Evolutionary conservation across 208 protist genomes (phyloP).

Genomic region (Blechomonas ayalai): DNA sequence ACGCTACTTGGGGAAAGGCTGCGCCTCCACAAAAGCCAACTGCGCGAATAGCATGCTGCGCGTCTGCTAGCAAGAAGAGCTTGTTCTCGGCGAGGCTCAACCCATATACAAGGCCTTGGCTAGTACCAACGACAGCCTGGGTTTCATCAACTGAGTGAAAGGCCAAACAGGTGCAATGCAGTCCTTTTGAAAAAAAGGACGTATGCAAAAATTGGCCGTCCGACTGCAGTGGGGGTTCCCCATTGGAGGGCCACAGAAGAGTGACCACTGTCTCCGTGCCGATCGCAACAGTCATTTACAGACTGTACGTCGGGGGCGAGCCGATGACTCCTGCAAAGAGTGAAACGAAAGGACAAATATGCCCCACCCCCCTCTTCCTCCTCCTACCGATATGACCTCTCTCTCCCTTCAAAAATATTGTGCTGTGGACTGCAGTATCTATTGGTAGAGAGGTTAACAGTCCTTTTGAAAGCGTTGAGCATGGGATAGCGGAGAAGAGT

Average conservation of each 20-base stretch:
- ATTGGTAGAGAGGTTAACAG: too few species aligned
- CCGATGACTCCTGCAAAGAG: too few species aligned
- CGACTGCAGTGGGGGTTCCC: not conserved
- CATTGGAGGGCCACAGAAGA: conserved; percentile 2
- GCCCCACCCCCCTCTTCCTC: too few species aligned
- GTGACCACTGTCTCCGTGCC: conserved; percentile 6
- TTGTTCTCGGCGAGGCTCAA: conserved; percentile 34
- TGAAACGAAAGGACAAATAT: too few species aligned
- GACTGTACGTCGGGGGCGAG: too few species aligned
- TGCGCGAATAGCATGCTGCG: conserved; percentile 5
- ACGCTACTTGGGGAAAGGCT: conserved; percentile 18
- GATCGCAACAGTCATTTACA: conserved; percentile 5
- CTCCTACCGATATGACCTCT: too few species aligned
- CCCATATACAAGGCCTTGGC: conserved; percentile 24
- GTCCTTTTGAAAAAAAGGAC: not conserved
- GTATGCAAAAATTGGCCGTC: conserved; percentile 15
- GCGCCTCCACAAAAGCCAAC: conserved; percentile 25
- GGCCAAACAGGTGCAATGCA: conserved; percentile 3
- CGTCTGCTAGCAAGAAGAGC: conserved; percentile 25
- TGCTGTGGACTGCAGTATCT: too few species aligned
- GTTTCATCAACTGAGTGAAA: conserved; percentile 13
- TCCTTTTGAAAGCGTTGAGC: too few species aligned
- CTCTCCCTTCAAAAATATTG: too few species aligned
- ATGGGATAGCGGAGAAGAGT: too few species aligned
- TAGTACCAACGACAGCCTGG: conserved; percentile 22